Base-by-base conservation (phyloP, 805 yeast genomes). In the Pichia phayaonensis region DNA sequence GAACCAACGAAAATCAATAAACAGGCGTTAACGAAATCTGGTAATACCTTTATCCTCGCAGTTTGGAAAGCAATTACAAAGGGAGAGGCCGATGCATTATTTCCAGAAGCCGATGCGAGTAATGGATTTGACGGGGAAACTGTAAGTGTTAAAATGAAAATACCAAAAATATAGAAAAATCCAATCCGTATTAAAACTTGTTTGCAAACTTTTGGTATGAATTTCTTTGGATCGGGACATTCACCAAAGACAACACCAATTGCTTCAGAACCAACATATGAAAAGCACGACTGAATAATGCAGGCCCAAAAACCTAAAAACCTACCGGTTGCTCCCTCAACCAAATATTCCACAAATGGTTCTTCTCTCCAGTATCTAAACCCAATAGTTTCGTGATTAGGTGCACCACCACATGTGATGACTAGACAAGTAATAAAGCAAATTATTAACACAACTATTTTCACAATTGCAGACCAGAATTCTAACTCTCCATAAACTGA, bases 11-110 rank as follows among this genome's bases (percentile, higher is more conserved):
- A n/a, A n/a, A n/a, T n/a, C 61, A 83, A 65, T 51, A 83, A 78
- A 38, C 81, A 84, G 8, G 83, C 84, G 60, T 83, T 83, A 64
- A 83, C 78, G 51, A 83, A 74, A 49, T 77, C 76, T 38, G 87
- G 86, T 41, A 81, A 71, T 31, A 76, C 81, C 50, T 68, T 69
- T 51, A 82, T 76, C 48, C 79, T 77, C 13, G 77, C 81, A 42
- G 70, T 65, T 24, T 75, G 67, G 46, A 81, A 74, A 31, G 87
- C 86, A 62, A 82, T 73, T 51, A 81, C 86, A 60, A 80, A 82
- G n/a, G 88, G 88, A 11, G 87, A 81, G 16, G 84, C 79, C 21
- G 80, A 68, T 40, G 76, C 72, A 52, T 77, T 76, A 36, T 65
- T 66, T 43, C 72, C 69, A n/a, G 70, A 58, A 1, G 73, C 60